These are phyloP conservation scores for Verticillium nonalfalfae DNA, from an alignment of 2,329 filamentous ascomycete species.

Conservation along the genomic window DNA sequence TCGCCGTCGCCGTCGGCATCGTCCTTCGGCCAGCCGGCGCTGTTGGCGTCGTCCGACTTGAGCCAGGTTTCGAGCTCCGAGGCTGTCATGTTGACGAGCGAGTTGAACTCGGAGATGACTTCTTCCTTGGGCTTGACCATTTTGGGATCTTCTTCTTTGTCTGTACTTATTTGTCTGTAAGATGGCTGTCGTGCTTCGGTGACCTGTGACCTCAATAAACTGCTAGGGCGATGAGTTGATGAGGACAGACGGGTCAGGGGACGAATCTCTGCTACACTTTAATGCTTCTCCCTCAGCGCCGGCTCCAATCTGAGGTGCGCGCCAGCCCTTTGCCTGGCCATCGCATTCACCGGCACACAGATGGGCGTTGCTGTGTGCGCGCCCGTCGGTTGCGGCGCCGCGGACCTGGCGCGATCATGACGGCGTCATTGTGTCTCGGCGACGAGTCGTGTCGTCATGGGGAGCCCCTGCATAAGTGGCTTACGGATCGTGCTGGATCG, in stretches of 20 bases:
- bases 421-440: constrained; percentile 10
- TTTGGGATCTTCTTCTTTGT: not conserved
- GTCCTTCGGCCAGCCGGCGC: constrained; percentile 54
- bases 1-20: constrained; percentile 48
- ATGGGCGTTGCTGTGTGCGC: not conserved
- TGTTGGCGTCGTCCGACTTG: constrained; percentile 47
- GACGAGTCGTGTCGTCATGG: constrained; percentile 13
- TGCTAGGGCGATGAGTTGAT: no score
- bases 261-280: no score
- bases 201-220: no score
- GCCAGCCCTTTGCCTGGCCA: no score
- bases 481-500: not conserved
- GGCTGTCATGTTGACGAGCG: constrained; percentile 59
- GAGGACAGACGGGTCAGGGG: no score
- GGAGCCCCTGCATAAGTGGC: constrained; percentile 13
- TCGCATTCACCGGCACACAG: not conserved
- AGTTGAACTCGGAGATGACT: constrained; percentile 53
- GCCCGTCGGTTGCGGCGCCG: constrained; percentile 3
- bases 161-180: not conserved
- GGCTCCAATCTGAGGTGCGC: no score
- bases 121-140: constrained; percentile 19
- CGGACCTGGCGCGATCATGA: not conserved
- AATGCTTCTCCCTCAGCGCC: no score
- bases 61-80: constrained; percentile 57
- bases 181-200: not conserved